Percentiles rank a stretch among this genome's conserved stretches.
These are phyloP conservation scores for Salvia sclarea DNA, from an alignment of 305 asterid genomes.

Conservation along the genomic window DNA sequence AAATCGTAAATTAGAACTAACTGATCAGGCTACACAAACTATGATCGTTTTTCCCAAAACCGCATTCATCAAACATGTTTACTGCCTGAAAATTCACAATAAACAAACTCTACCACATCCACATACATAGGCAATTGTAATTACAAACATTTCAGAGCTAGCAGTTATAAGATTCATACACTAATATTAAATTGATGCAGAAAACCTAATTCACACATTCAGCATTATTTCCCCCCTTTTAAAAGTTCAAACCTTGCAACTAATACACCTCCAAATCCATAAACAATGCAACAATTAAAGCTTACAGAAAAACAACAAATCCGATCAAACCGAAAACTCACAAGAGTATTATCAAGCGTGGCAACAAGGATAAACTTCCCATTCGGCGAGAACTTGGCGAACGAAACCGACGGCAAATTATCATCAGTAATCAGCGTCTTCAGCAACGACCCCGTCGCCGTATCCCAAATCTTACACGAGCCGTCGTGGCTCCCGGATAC, in stretches of 20 bases:
- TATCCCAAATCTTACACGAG: constrained; percentile 86
- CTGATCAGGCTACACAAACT: constrained; percentile 5
- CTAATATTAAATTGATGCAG: background rate
- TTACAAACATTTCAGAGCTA: background rate
- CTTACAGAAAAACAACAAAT: background rate
- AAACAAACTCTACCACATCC: background rate
- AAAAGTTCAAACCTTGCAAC: background rate
- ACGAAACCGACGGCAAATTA: constrained; percentile 65
- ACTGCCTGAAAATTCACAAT: background rate
- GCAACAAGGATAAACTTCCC: constrained; percentile 85
- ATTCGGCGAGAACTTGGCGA: constrained; percentile 84
- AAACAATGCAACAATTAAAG: background rate
- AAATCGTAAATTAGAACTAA: constrained; percentile 4
- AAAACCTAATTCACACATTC: background rate
- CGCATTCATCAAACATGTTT: background rate
- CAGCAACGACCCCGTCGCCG: constrained; percentile 55
- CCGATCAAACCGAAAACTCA: constrained; percentile 39
- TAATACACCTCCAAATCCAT: background rate
- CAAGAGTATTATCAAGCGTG: constrained; percentile 79
- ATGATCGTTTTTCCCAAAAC: too few species aligned
- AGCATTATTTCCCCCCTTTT: background rate
- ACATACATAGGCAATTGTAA: background rate
- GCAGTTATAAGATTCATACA: background rate
- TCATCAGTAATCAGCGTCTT: constrained; percentile 80
- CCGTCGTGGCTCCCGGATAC: constrained; percentile 87